phyloP scores from a whole-genome alignment of 768 basidiomycete genomes.

The Naganishia randhawae region DNA sequence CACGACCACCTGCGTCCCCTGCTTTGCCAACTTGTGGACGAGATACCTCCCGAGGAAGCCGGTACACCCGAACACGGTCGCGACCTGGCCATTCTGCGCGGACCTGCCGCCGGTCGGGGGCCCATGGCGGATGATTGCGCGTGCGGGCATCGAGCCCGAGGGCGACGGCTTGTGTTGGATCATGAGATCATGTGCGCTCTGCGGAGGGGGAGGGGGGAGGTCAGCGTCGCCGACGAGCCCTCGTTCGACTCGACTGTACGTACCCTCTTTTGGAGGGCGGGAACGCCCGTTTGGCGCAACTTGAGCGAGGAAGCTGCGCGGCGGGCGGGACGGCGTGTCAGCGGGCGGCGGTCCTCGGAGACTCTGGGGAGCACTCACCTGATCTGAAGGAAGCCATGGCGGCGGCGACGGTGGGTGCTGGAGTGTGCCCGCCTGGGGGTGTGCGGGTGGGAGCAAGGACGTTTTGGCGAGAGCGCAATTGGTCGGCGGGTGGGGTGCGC shows the following conservation, averaged over 20 bases:
- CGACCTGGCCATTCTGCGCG: conserved; percentile 82
- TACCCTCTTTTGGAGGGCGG: conserved; percentile 16
- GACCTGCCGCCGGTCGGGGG: conserved; percentile 62
- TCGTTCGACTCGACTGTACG: too few species aligned
- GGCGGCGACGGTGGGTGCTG: background rate
- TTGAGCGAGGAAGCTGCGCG: conserved; percentile 1
- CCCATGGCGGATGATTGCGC: conserved; percentile 69
- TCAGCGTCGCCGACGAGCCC: too few species aligned
- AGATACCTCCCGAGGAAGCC: conserved; percentile 93
- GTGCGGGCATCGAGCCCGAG: conserved; percentile 28
- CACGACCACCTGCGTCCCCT: conserved; percentile 78
- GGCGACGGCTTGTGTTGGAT: conserved; percentile 35
- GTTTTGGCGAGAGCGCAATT: too few species aligned
- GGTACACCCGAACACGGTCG: conserved; percentile 94
- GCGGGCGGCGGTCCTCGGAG: background rate
- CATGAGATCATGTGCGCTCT: conserved; percentile 48
- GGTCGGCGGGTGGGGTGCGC: conserved; percentile 13
- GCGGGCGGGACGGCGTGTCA: background rate
- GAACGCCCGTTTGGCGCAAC: background rate
- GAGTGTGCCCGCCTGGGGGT: too few species aligned
- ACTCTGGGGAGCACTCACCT: background rate
- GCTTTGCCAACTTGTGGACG: conserved; percentile 83
- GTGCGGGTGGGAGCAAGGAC: too few species aligned
- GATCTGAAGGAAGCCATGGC: conserved; percentile 18
- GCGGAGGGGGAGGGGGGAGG: too few species aligned